Base-by-base conservation (phyloP, 1,284 basidiomycete species). In the Rhodotorula sp. region DNA sequence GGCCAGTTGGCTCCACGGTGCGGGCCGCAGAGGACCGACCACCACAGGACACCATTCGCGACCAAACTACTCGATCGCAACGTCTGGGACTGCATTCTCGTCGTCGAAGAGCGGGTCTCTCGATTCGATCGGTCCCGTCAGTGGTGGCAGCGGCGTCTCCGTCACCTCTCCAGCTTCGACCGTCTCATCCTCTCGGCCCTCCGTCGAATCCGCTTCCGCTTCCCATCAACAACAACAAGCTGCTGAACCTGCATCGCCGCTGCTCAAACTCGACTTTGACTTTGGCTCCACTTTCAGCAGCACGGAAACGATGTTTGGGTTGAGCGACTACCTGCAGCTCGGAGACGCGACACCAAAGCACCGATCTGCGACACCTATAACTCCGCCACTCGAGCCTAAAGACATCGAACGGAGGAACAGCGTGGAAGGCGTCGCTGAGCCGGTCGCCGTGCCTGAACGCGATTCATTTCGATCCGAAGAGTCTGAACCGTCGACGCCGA, bases 181-280 rank as follows among this genome's bases (percentile, higher is more conserved):
- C 38, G 57, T 21, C 8, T 60, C 49, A 7, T 54, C 54, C 1
- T 23, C 21, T 10, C 60, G 34, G 1, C 50, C 47, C 8, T 54
- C 60, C 21, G 7, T 55, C 31, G 47, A 52, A 14, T 63, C 56
- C 21, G 38, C 38, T 43, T 43, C 38, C 38, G 2, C 14, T 43
- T 12, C 10, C 12, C 38, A 38, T 7, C 38, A 43, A 43, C 38
- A n/a, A 14, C 6, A 59, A n/a, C 19, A 19, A 49, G 8, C 47
- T 59, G 28, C 15, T 65, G 21, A 38, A 23, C 1, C 3, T 38
- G 19, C 50, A 1, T 19, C 34, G 12, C 64, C 71, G 31, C 60
- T 68, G 26, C 70, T 75, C 49, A 64, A 67, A 23, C 64, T 75
- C 64, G 66, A 70, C 38, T 72, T 75, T 26, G 68, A 71, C 21